phyloP scores from a whole-genome alignment of 495 filamentous ascomycete species.

The Tuber brumale region DNA sequence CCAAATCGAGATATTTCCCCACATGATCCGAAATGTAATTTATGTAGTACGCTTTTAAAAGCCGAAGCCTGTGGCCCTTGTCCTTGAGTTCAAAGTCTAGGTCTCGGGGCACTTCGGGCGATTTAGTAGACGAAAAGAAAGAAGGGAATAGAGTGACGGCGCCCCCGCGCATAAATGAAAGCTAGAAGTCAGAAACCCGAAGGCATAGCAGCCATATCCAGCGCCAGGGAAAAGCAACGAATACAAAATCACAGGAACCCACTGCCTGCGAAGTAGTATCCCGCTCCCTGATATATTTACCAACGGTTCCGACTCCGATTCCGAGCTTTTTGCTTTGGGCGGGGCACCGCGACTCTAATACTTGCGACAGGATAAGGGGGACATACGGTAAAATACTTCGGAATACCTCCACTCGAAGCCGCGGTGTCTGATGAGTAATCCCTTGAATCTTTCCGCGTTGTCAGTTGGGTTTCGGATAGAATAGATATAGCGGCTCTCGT shows the following conservation, averaged over 20 bases:
- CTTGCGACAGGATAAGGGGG: background rate
- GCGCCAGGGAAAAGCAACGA: background rate
- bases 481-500: background rate
- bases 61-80: background rate
- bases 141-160: background rate
- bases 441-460: background rate
- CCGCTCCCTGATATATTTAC: background rate
- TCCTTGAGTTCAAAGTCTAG: background rate
- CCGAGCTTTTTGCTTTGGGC: background rate
- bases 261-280: background rate
- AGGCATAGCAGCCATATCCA: background rate
- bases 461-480: background rate
- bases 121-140: background rate
- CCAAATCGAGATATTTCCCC: background rate
- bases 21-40: constrained; percentile 1
- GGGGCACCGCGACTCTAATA: background rate
- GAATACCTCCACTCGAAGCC: background rate
- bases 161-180: background rate
- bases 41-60: background rate
- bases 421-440: background rate
- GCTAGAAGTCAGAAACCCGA: background rate
- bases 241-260: background rate
- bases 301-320: background rate
- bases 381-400: background rate
- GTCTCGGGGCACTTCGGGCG: background rate